A percentile compares a stretch with the other conserved stretches of the same genome.
Conservation (phyloP, 306 rosid species). For the Castanea mollissima region DNA sequence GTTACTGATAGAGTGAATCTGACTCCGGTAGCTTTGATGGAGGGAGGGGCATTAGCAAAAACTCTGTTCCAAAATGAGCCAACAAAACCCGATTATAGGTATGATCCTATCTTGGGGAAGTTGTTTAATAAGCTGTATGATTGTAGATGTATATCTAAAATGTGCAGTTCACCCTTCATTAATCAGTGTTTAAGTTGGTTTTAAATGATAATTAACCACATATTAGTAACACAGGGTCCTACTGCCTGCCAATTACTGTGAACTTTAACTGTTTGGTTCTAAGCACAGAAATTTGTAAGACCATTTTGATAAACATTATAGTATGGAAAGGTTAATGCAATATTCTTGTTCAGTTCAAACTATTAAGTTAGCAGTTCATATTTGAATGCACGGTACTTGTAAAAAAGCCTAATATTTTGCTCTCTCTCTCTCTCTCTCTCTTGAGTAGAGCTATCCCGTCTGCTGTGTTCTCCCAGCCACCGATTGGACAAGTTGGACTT, state of each 20-base stretch:
- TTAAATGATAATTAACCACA: neutral
- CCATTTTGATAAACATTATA: neutral
- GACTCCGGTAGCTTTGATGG: slow-evolving; percentile 99
- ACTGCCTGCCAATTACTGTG: neutral
- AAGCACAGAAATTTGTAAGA: neutral
- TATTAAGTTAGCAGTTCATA: neutral
- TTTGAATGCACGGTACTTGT: no score
- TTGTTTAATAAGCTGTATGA: neutral
- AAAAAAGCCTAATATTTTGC: slow-evolving; percentile 8
- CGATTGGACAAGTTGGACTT: slow-evolving; percentile 91
- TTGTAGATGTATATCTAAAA: neutral
- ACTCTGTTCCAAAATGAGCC: slow-evolving; percentile 78
- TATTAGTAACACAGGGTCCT: neutral
- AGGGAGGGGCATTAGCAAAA: slow-evolving; percentile 80
- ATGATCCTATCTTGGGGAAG: slow-evolving; percentile 27
- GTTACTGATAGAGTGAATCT: slow-evolving; percentile 90
- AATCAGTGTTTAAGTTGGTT: neutral
- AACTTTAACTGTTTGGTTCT: neutral
- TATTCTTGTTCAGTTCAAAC: neutral
- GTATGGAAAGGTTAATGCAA: neutral
- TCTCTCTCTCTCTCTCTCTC: neutral
- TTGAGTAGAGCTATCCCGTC: slow-evolving; percentile 75
- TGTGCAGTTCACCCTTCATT: neutral
- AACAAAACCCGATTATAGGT: slow-evolving; percentile 93
- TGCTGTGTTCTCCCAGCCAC: slow-evolving; percentile 99